phyloP scores from a whole-genome alignment of 2,329 filamentous ascomycete genomes.

The Corniculantispora saksenae region DNA sequence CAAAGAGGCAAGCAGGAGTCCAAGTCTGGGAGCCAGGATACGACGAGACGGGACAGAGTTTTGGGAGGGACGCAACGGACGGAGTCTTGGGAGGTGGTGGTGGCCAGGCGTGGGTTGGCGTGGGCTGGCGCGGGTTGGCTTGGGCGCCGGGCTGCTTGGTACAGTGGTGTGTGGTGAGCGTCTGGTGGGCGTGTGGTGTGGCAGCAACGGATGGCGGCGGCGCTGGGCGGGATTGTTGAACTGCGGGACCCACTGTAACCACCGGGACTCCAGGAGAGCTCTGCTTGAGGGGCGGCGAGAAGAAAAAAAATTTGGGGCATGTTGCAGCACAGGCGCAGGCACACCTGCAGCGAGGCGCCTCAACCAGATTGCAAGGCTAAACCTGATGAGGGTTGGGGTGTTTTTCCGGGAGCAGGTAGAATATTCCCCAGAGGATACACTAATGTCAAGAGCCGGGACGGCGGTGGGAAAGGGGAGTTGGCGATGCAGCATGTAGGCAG shows the following conservation, averaged over 20 bases:
- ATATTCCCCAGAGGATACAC: constrained; percentile 3
- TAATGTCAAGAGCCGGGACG: constrained; percentile 7
- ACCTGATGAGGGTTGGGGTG: constrained; percentile 26
- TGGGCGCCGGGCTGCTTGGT: no score
- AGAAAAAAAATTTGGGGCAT: constrained; percentile 18
- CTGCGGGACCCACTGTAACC: constrained; percentile 11
- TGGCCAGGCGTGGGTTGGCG: not conserved
- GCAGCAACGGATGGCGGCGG: not conserved
- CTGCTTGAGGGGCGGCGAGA: not conserved
- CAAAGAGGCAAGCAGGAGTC: constrained; percentile 16
- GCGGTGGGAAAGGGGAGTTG: constrained; percentile 17
- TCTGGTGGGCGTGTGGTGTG: not conserved
- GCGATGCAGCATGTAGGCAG: no score
- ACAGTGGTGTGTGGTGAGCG: no score
- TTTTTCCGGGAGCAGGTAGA: not conserved
- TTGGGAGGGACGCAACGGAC: constrained; percentile 16
- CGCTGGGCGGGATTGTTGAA: constrained; percentile 24
- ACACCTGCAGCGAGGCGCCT: constrained; percentile 35
- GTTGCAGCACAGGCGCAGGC: constrained; percentile 22
- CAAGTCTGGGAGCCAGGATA: constrained; percentile 29
- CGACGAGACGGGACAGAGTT: constrained; percentile 12
- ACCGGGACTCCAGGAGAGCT: not conserved
- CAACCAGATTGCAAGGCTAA: constrained; percentile 46
- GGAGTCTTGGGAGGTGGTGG: not conserved
- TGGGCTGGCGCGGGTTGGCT: not conserved